A percentile compares a stretch with the other conserved stretches of the same genome.
Evolutionary conservation across 805 yeast species (phyloP).

Genomic region (Candida boleticola): DNA sequence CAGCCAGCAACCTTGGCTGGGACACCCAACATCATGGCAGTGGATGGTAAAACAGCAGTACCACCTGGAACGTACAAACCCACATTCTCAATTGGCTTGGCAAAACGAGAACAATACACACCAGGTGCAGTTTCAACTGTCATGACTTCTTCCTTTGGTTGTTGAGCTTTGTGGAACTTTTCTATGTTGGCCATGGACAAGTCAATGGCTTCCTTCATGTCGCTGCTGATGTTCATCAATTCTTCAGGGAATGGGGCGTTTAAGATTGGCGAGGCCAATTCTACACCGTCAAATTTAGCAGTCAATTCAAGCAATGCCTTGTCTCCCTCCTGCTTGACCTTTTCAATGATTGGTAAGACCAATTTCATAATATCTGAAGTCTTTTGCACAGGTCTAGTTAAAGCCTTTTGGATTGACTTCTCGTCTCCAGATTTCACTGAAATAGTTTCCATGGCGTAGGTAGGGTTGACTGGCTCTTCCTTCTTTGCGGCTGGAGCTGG

Average conservation of each 20-base stretch:
- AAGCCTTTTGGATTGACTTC: conserved; percentile 54
- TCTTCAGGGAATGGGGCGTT: conserved; percentile 84
- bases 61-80: conserved; percentile 99
- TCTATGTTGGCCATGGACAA: conserved; percentile 84
- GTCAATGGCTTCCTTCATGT: conserved; percentile 82
- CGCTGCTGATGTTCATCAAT: conserved; percentile 68
- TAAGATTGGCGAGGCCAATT: conserved; percentile 67
- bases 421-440: conserved; percentile 37
- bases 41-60: conserved; percentile 95
- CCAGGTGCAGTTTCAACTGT: conserved; percentile 93
- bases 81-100: conserved; percentile 90
- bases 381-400: conserved; percentile 93
- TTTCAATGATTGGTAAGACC: conserved; percentile 84
- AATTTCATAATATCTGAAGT: conserved; percentile 90
- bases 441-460: conserved; percentile 52
- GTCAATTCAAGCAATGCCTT: conserved; percentile 85
- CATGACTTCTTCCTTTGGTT: conserved; percentile 64
- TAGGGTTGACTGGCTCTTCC: conserved; percentile 21
- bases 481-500: conserved; percentile 2
- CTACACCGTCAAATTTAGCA: conserved; percentile 85
- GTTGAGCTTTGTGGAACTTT: conserved; percentile 92
- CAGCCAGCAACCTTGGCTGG: conserved; percentile 99
- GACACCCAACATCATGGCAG: conserved; percentile 96
- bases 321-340: conserved; percentile 78
- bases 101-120: conserved; percentile 89